Percentiles rank a stretch among this genome's conserved stretches.
These are phyloP conservation scores for Cercophora newfieldiana DNA, from an alignment of 495 filamentous ascomycete species.

Conservation along the genomic window DNA sequence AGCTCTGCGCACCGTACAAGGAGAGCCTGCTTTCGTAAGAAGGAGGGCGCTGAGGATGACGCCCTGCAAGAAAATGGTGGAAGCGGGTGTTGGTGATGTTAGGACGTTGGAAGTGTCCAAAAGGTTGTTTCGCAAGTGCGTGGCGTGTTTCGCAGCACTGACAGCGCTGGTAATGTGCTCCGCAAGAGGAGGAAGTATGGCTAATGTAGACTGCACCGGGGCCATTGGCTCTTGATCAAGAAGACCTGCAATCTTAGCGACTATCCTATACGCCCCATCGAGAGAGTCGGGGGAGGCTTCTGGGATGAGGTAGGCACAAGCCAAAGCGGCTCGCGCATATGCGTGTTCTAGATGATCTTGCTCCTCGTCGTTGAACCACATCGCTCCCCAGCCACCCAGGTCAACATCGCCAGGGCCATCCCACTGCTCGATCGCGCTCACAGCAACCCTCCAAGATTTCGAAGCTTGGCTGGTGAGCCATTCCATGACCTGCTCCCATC, in stretches of 20 bases:
- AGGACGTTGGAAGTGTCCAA: constrained; percentile 63
- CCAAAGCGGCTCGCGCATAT: constrained; percentile 73
- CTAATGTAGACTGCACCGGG: constrained; percentile 44
- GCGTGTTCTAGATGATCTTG: constrained; percentile 54
- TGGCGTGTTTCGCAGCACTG: constrained; percentile 40
- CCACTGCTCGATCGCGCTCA: constrained; percentile 70
- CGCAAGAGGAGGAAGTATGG: constrained; percentile 43
- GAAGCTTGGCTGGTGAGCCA: constrained; percentile 67
- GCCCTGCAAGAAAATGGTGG: constrained; percentile 65
- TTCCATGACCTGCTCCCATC: constrained; percentile 77
- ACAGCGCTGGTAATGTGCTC: constrained; percentile 33
- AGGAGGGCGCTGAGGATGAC: constrained; percentile 68
- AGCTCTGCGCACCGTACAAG: constrained; percentile 58
- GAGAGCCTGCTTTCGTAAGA: constrained; percentile 59
- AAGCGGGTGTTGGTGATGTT: constrained; percentile 61
- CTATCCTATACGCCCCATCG: constrained; percentile 61
- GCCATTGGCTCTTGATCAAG: constrained; percentile 57
- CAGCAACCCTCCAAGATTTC: constrained; percentile 57
- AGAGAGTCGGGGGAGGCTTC: constrained; percentile 60
- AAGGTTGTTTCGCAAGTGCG: constrained; percentile 54
- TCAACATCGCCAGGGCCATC: constrained; percentile 79
- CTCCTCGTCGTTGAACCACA: constrained; percentile 53
- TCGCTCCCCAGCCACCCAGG: constrained; percentile 64
- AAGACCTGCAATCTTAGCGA: constrained; percentile 60
- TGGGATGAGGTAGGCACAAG: constrained; percentile 68